A percentile compares a stretch with the other conserved stretches of the same genome.
Evolutionary conservation across 2,329 filamentous ascomycete species (phyloP).

Genomic region (Nemania bipapillata): DNA sequence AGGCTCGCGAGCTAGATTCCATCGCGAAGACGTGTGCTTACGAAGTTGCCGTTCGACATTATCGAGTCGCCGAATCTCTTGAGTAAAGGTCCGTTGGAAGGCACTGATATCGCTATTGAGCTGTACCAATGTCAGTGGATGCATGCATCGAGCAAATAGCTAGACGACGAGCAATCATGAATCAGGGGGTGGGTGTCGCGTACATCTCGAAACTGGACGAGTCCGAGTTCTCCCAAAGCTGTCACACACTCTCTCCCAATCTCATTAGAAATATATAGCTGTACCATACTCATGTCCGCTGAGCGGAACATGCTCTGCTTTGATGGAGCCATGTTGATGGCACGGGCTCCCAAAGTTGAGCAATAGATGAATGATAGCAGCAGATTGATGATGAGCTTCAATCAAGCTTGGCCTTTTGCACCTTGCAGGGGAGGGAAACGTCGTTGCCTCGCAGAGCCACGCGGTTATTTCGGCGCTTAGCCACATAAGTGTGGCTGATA

Average conservation of each 20-base stretch:
- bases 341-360: conserved; percentile 42
- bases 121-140: conserved; percentile 59
- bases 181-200: conserved; percentile 51
- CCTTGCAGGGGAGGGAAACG: conserved; percentile 28
- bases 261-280: conserved; percentile 99
- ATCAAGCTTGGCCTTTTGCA: conserved; percentile 30
- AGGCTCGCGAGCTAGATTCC: conserved; percentile 12
- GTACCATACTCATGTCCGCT: conserved; percentile 99
- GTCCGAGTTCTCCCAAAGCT: conserved; percentile 91
- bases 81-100: conserved; percentile 96
- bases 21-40: conserved; percentile 61
- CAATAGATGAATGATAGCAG: conserved; percentile 41
- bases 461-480: conserved; percentile 15
- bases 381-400: conserved; percentile 39
- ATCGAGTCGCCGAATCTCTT: conserved; percentile 95
- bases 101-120: conserved; percentile 92
- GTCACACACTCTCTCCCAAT: conserved; percentile 98
- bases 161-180: conserved; percentile 33
- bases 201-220: conserved; percentile 98
- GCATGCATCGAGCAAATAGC: conserved; percentile 7
- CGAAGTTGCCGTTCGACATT: conserved; percentile 98
- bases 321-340: conserved; percentile 68
- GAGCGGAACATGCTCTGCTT: conserved; percentile 99
- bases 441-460: conserved; percentile 41
- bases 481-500: conserved; percentile 24